Base-by-base conservation (phyloP, 2,329 filamentous ascomycete species). In the Talaromyces sp. region DNA sequence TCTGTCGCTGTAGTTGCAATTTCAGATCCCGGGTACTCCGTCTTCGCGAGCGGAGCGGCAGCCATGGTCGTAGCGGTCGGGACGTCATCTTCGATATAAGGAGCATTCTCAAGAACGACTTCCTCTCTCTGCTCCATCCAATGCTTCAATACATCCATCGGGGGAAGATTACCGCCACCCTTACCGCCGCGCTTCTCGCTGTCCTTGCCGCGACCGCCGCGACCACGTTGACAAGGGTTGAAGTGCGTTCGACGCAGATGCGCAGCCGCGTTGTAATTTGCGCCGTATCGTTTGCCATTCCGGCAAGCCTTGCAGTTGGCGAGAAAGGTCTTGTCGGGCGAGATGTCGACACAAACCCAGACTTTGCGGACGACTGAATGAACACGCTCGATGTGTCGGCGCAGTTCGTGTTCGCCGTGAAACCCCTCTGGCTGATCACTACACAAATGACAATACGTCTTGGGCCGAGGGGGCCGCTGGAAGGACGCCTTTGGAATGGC, bases 191-290 rank as follows among this genome's bases (percentile, higher is more conserved):
- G 80, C 52, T 56, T 56, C 33, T 56, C 52, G 67, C 84, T 85
- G 65, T 84, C 83, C 72, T 86, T 86, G 56, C 83, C 83, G 58
- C 52, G 52, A 39, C 85, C 86, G 25, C 85, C 79, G n/a, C 80
- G 75, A 22, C 79, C 80, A 25, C 79, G 81, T 73, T 86, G 85
- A 69, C 85, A 56, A 11, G 52, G 89, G 73, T 90, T 91, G 83
- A 97, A 98, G 75, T 98, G 94, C 0, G 90, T 90, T 59, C 94
- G 88, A 49, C 93, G 86, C 9, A 98, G 84, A 75, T 98, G 94
- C 0, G 93, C 94, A 0, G 93, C 93, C 0, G 93, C 94, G 72
- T 98, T 98, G 80, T 98, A 97, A 79, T 97, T 95, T 17, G 91
- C 91, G 3, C 90, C 90, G 71, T 98, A 98, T 66, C 86, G 85